A percentile compares a stretch with the other conserved stretches of the same genome.
These are phyloP conservation scores for Chondrostereum purpureum DNA, from an alignment of 1,284 basidiomycete genomes.

Conservation along the genomic window DNA sequence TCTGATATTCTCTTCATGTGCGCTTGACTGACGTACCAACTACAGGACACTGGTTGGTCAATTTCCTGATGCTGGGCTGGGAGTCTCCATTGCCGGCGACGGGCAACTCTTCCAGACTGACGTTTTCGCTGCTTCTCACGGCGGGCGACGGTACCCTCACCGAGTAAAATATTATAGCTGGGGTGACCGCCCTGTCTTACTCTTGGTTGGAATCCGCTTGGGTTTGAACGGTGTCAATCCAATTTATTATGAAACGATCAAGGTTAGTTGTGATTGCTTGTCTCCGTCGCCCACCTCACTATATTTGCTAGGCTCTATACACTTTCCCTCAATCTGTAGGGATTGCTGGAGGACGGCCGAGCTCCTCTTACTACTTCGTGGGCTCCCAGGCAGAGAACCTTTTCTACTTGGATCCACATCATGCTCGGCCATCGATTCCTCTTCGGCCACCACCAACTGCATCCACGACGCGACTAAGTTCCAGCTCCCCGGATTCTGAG, in stretches of 20 bases:
- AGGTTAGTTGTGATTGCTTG: slow-evolving; percentile 44
- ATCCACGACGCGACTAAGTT: background rate
- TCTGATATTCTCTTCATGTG: background rate
- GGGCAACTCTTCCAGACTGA: slow-evolving; percentile 82
- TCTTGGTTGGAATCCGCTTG: slow-evolving; percentile 82
- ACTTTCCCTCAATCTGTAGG: slow-evolving; percentile 94
- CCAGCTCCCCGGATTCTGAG: background rate
- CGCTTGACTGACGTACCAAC: background rate
- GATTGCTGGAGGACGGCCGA: slow-evolving; percentile 92
- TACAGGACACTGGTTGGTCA: slow-evolving; percentile 68
- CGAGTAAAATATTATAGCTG: slow-evolving; percentile 34
- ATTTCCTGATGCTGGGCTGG: slow-evolving; percentile 77
- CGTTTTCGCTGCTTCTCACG: slow-evolving; percentile 74
- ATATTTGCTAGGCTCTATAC: slow-evolving; percentile 80
- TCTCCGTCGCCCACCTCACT: slow-evolving; percentile 2
- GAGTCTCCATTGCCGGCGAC: slow-evolving; percentile 81
- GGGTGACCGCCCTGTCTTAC: slow-evolving; percentile 82
- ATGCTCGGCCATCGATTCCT: slow-evolving; percentile 77
- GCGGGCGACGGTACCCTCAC: slow-evolving; percentile 9
- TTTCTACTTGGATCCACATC: slow-evolving; percentile 96
- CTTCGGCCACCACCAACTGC: slow-evolving; percentile 45
- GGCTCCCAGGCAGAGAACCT: slow-evolving; percentile 85
- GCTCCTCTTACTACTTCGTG: slow-evolving; percentile 96
- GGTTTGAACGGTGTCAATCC: slow-evolving; percentile 94
- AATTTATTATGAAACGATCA: slow-evolving; percentile 90